phyloP scores from a whole-genome alignment of 2,329 filamentous ascomycete genomes.

The Venturiaceae sp. region DNA sequence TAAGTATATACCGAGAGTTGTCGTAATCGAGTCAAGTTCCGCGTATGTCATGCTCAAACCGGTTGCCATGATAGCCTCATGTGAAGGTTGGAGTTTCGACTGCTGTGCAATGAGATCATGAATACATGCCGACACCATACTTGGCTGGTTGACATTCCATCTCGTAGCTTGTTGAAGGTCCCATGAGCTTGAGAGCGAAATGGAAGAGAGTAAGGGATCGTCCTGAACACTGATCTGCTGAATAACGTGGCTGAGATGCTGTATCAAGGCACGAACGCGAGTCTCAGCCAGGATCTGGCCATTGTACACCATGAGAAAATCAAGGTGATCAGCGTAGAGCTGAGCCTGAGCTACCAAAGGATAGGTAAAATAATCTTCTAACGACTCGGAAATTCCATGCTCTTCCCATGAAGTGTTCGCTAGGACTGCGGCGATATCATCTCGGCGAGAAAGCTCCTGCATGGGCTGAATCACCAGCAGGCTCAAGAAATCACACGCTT shows the following conservation, averaged over 20 bases:
- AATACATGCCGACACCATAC: not conserved
- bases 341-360: not conserved
- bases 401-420: not conserved
- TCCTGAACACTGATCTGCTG: not conserved
- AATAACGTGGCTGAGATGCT: not conserved
- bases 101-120: not conserved
- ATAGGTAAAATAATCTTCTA: not conserved
- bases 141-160: not conserved
- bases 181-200: too few species aligned
- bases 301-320: not conserved
- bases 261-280: too few species aligned
- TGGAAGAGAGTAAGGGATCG: not conserved
- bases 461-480: constrained; percentile 27
- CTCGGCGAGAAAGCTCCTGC: not conserved
- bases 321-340: not conserved
- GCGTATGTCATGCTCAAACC: constrained; percentile 44
- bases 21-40: constrained; percentile 48
- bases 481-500: constrained; percentile 21
- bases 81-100: not conserved
- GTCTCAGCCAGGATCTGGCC: not conserved
- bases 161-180: not conserved
- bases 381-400: too few species aligned
- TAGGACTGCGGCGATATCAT: not conserved
- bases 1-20: constrained; percentile 57
- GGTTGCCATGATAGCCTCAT: constrained; percentile 12